Conservation (phyloP, 345 rosid species). For the Gossypium ekmanianum region DNA sequence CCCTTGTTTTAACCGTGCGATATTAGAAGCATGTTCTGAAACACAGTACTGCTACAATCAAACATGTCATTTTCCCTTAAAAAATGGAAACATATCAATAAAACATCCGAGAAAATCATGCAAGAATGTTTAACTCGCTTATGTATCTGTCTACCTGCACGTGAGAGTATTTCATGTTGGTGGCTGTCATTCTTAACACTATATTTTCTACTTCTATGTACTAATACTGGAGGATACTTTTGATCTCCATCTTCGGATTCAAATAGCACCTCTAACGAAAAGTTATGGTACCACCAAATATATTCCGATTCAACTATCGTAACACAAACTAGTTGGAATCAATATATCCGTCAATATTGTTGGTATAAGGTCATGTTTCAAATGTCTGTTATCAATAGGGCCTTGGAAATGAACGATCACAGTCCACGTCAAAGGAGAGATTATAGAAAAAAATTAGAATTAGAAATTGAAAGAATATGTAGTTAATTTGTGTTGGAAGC, state of each 20-base stretch:
- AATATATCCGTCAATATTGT: not conserved
- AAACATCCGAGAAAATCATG: slow-evolving; percentile 17
- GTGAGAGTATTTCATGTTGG: slow-evolving; percentile 15
- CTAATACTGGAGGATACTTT: not conserved
- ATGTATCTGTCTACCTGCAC: slow-evolving; percentile 16
- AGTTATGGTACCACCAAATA: no score
- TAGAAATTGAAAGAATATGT: not conserved
- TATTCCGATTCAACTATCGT: not conserved
- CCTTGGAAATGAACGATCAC: slow-evolving; percentile 11
- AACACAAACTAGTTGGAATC: not conserved
- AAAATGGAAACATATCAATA: slow-evolving; percentile 28
- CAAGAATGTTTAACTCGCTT: not conserved
- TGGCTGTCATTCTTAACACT: not conserved
- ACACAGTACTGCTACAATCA: slow-evolving; percentile 17
- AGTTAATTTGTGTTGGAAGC: slow-evolving; percentile 29
- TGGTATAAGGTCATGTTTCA: slow-evolving; percentile 27
- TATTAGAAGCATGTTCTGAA: slow-evolving; percentile 4
- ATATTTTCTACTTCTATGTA: not conserved
- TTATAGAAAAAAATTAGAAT: not conserved
- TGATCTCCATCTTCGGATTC: no score
- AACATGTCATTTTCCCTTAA: slow-evolving; percentile 30
- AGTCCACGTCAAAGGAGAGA: slow-evolving; percentile 18
- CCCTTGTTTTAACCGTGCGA: slow-evolving; percentile 31
- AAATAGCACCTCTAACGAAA: no score
- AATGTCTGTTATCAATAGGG: slow-evolving; percentile 7